Base-by-base conservation (phyloP, 2,329 filamentous ascomycete species). In the Fusarium paranaense region DNA sequence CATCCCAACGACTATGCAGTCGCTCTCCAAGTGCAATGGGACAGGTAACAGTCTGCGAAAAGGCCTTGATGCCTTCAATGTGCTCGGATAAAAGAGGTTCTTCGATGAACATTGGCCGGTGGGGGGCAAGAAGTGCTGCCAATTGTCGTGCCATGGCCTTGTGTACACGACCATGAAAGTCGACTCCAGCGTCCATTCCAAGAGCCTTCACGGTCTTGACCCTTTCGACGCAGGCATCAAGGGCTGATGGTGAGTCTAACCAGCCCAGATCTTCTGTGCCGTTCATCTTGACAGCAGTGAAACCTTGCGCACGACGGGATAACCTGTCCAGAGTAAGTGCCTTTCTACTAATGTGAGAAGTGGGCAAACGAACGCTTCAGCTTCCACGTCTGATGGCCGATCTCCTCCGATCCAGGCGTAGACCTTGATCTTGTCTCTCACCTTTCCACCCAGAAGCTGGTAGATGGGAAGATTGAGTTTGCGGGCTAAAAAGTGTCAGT, bases 121-220 rank as follows among this genome's bases (percentile, higher is more conserved):
- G 87, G 0, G 92, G 92, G 70, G 92, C 92, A 0, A 95, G 86
- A 0, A 88, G 86, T 66, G 88, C 88, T 2, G 91, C 92, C 3
- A 95, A 87, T 75, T 95, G 93, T 75, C 93, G 94, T 0, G 93
- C 93, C 92, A 95, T 95, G n/a, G 92, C 91, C 70, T 92, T 92
- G 82, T 95, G 93, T 0, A 94, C 85, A 10, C 93, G 89, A 4
- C 93, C 94, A 79, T 95, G 94, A 81, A 95, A 95, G 76, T 95
- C 94, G 30, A 95, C 86, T 2, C 91, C 94, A 0, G 88, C 93
- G 66, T 95, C 93, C 74, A 95, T 87, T 2, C 93, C 93, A 0
- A 94, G 82, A 0, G 87, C 86, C 79, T 93, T 94, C 11, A 95
- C 93, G 0, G 88, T 85, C 74, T 91, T 90, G 14, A 95, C 84